Percentiles rank a stretch among this genome's conserved stretches.
phyloP scores from a whole-genome alignment of 2,329 filamentous ascomycete genomes.

The Ophiostoma novo-ulmi region DNA sequence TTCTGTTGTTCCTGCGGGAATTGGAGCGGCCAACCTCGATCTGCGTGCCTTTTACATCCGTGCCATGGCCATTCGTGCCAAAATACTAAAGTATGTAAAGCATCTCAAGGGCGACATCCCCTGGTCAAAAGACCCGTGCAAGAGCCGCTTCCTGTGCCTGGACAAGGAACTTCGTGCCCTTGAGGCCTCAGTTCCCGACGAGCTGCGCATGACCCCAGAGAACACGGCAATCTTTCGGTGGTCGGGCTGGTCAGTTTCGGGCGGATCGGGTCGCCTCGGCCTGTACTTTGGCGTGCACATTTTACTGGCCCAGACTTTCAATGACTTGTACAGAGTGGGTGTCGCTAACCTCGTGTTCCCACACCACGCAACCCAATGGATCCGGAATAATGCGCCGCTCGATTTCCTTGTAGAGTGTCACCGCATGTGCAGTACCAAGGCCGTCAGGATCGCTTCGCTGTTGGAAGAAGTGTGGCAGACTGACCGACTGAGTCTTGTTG shows the following conservation, averaged over 20 bases:
- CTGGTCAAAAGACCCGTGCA: conserved; percentile 20
- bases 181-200: conserved; percentile 16
- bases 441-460: conserved; percentile 18
- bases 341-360: conserved; percentile 25
- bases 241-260: conserved; percentile 13
- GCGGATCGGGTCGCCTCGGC: conserved; percentile 15
- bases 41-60: conserved; percentile 23
- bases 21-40: conserved; percentile 15
- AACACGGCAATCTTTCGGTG: conserved; percentile 20
- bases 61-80: conserved; percentile 21
- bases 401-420: conserved; percentile 22
- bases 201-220: conserved; percentile 14
- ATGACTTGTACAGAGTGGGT: conserved; percentile 24
- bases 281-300: conserved; percentile 24
- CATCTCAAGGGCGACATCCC: conserved; percentile 22
- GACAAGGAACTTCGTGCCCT: conserved; percentile 20
- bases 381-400: conserved; percentile 21
- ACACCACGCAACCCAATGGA: conserved; percentile 23
- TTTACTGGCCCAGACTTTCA: conserved; percentile 22
- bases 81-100: conserved; percentile 24
- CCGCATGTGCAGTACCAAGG: conserved; percentile 21
- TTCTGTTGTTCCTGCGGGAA: not conserved
- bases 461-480: conserved; percentile 19
- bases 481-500: conserved; percentile 19
- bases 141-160: conserved; percentile 15